phyloP scores from a whole-genome alignment of 2,329 filamentous ascomycete species.

The Aureobasidium sp. region DNA sequence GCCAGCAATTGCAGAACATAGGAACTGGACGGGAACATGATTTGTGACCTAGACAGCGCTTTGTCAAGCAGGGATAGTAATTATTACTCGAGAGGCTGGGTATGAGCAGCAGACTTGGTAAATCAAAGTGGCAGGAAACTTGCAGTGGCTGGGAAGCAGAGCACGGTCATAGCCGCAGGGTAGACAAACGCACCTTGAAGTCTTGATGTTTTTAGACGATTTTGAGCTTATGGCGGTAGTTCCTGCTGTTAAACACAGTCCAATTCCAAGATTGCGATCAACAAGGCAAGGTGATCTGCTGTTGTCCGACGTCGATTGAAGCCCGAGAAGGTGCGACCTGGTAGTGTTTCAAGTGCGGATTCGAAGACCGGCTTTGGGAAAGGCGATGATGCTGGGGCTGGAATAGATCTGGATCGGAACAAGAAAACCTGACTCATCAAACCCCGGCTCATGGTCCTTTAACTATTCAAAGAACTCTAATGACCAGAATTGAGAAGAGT shows the following conservation, averaged over 20 bases:
- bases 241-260: not conserved
- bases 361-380: not conserved
- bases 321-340: not conserved
- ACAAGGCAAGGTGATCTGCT: not conserved
- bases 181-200: slow-evolving; percentile 14
- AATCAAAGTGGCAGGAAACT: slow-evolving; percentile 9
- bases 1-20: not conserved
- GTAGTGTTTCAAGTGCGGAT: not conserved
- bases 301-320: not conserved
- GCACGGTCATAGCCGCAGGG: slow-evolving; percentile 6
- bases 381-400: not conserved
- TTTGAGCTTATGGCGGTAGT: not conserved
- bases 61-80: slow-evolving; percentile 5
- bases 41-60: not conserved
- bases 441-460: slow-evolving; percentile 4
- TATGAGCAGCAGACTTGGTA: slow-evolving; percentile 5
- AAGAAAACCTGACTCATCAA: slow-evolving; percentile 7
- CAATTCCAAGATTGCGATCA: not conserved
- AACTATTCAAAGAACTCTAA: not conserved
- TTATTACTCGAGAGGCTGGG: slow-evolving; percentile 13
- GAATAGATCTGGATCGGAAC: slow-evolving; percentile 7
- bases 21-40: not conserved
- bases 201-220: not conserved
- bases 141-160: slow-evolving; percentile 12
- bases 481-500: not conserved